These are phyloP conservation scores for Phellinidium pouzarii DNA, from an alignment of 1,284 basidiomycete species.

Conservation along the genomic window DNA sequence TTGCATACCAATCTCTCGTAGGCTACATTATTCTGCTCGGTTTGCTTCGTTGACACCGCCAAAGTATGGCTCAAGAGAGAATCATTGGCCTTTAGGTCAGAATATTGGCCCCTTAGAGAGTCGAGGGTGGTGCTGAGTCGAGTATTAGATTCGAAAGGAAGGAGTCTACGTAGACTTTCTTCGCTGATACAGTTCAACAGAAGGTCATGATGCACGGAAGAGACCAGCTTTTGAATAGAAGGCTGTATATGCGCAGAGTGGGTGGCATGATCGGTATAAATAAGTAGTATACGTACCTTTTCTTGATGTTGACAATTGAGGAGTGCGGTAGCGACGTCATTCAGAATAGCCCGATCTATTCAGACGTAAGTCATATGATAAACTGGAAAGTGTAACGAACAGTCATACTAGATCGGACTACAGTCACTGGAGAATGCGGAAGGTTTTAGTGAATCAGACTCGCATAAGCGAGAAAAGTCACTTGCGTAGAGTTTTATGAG, in stretches of 20 bases:
- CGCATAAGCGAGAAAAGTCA: conserved; percentile 15
- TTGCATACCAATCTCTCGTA: conserved; percentile 44
- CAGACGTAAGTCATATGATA: conserved; percentile 20
- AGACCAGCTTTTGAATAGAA: conserved; percentile 85
- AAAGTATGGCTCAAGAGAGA: conserved; percentile 38
- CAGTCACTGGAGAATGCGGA: conserved; percentile 45
- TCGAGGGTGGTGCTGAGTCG: conserved; percentile 40
- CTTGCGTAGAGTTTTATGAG: conserved; percentile 66
- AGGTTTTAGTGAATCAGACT: conserved; percentile 5
- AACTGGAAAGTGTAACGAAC: conserved; percentile 9
- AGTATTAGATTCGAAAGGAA: conserved; percentile 36
- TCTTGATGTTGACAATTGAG: conserved; percentile 88
- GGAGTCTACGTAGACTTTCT: conserved; percentile 40
- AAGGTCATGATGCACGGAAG: conserved; percentile 66
- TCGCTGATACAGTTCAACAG: conserved; percentile 47
- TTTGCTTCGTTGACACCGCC: conserved; percentile 35
- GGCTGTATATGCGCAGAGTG: conserved; percentile 43
- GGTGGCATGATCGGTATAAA: neutral
- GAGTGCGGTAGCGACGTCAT: conserved; percentile 62
- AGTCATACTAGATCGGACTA: conserved; percentile 29
- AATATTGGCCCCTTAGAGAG: conserved; percentile 45
- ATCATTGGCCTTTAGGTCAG: conserved; percentile 35
- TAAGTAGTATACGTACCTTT: conserved; percentile 48
- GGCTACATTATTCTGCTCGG: conserved; percentile 36
- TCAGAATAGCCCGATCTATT: conserved; percentile 63